Base-by-base conservation (phyloP, 106 monocot genomes). In the Narthecium ossifragum region DNA sequence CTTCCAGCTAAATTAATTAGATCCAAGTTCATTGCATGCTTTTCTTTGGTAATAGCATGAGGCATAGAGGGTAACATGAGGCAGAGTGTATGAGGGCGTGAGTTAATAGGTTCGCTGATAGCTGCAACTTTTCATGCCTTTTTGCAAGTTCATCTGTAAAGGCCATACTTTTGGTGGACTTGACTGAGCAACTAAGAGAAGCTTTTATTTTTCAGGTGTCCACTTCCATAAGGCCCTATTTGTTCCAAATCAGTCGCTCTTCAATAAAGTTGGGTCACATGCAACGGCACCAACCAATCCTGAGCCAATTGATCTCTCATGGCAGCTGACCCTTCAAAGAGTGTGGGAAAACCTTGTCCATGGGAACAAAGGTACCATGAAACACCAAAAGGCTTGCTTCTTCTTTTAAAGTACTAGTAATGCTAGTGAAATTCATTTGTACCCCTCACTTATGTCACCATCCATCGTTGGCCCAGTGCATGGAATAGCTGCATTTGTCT, bases 211-310 rank as follows among this genome's bases (percentile, higher is more conserved):
- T 66, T 67, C 78, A 96, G 96, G 90, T 3, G 61, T 96, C 29
- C 64, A 77, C 34, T 96, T 96, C 61, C 61, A 84, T 9, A 90
- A 79, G 46, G 96, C 86, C 15, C 48, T 96, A 45, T 90, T 96
- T 70, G 96, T 90, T 32, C 96, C 96, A 68, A 96, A 81, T 39
- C 83, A 78, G 21, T 90, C 90, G 51, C 57, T 74, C 26, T 90
- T 68, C 65, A 77, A 90, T 70, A 86, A 87, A 67, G 84, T 96
- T 51, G 80, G 78, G 33, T 81, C 86, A 30, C 63, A 78, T 63
- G 43, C 78, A 20, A 71, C 73, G n/a, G 38, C 86, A 25, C 38
- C 65, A 58, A 31, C 70, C 58, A 80, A 80, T 68, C 66, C 76
- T 68, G 61, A 61, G 31, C 79, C 62, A 46, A 60, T 74, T 63